Base-by-base conservation (phyloP, 208 protist genomes). In the Trypanosoma melophagium region DNA sequence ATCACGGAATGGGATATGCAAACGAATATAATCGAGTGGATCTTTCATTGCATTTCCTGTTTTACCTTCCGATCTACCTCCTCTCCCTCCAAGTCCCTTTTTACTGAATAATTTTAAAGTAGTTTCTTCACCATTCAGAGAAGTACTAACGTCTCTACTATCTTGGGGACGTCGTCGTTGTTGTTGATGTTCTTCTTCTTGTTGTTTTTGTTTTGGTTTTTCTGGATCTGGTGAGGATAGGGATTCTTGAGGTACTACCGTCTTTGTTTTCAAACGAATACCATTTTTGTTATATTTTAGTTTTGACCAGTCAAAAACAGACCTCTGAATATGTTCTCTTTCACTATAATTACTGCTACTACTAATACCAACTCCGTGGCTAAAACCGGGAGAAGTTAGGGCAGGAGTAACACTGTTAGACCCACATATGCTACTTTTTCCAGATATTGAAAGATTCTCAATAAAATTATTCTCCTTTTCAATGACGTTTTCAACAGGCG, bases 201-300 rank as follows among this genome's bases (percentile, higher is more conserved):
- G 59, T 19, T 63, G 3, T 21, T 54, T 42, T 52, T 41, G 44
- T 25, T 61, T n/a, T 50, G 14, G n/a, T 31, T 16, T 47, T 68
- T 14, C 17, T 24, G 14, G 16, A 25, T 44, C 22, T 56, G 19
- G 42, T 12, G 42, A 47, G 1, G n/a, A 44, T 53, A 38, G 64
- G 3, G 12, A 28, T 21, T 31, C 31, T 25, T 5, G 51, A 53
- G 61, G 31, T 16, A 56, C 7, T 16, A 50, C 17, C 7, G 55
- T 21, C 42, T 61, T 56, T 7, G 59, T 54, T 28, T 58, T 44
- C 8, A 54, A 38, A 8, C 57, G 38, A n/a, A 28, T 3, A 17
- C 38, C 68, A 42, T 73, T 66, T 41, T 61, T 58, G 25, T 2
- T 59, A 12, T 59, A 71, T 28, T 60, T 70, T 9, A 71, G 40